Percentiles rank a stretch among this genome's conserved stretches.
These are phyloP conservation scores for Chlorociboria aeruginascens DNA, from an alignment of 495 filamentous ascomycete species.

Conservation along the genomic window DNA sequence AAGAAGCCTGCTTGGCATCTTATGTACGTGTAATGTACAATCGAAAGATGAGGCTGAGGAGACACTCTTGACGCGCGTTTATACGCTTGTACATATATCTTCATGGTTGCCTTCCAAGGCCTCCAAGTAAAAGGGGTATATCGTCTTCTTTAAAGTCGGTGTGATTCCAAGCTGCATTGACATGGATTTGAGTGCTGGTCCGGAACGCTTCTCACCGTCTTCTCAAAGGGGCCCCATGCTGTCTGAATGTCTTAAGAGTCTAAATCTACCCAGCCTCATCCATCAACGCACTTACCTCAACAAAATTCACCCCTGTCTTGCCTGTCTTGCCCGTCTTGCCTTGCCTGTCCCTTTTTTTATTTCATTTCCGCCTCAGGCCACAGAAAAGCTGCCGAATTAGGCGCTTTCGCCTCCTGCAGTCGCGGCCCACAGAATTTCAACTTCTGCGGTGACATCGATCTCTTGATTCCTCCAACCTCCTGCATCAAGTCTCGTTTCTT, in stretches of 20 bases:
- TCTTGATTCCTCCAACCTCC: constrained; percentile 11
- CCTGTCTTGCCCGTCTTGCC: neutral
- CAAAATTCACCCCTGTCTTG: neutral
- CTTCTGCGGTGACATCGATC: constrained; percentile 18
- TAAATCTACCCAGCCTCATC: neutral
- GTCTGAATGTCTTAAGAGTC: neutral
- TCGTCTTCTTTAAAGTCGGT: constrained; percentile 1
- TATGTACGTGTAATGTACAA: neutral
- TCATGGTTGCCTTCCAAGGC: constrained; percentile 11
- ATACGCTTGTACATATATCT: neutral
- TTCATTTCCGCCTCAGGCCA: constrained; percentile 16
- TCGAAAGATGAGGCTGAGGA: neutral
- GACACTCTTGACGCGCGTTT: constrained; percentile 14
- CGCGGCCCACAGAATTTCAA: constrained; percentile 14
- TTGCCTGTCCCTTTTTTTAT: constrained; percentile 6
- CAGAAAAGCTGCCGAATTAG: constrained; percentile 13
- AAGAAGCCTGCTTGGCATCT: constrained; percentile 15
- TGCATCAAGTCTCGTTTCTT: constrained; percentile 11
- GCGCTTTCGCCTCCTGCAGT: constrained; percentile 14
- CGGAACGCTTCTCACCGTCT: too few relatives aligned
- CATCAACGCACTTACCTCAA: neutral
- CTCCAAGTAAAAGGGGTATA: constrained; percentile 8
- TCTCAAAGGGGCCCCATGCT: neutral
- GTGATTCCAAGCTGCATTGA: neutral
- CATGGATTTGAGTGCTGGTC: too few relatives aligned